Base-by-base conservation (phyloP, 2,329 filamentous ascomycete genomes). In the Paramyrothecium sp. region DNA sequence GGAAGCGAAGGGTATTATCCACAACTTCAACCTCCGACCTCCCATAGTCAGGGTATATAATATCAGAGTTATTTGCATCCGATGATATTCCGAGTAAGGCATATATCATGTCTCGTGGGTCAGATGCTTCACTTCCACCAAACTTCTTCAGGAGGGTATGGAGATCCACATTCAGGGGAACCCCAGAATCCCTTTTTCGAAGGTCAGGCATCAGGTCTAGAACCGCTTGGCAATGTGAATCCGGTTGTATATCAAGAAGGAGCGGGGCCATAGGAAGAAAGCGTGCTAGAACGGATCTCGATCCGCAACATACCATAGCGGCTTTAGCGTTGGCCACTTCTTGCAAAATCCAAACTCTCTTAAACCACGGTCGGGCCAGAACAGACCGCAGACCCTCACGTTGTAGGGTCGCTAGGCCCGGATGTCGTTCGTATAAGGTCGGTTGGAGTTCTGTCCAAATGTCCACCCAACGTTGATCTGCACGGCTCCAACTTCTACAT, bases 271-370 rank as follows among this genome's bases (percentile, higher is more conserved):
- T 19, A 21, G 41, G 23, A 21, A 55, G 50, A 33, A 46, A 50
- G 19, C 46, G 44, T 41, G 54, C 44, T 20, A 46, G 54, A 21
- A 44, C 34, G n/a, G 46, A 50, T 23, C 33, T 50, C 11, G 21
- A 7, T 21, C 46, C 54, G 33, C 54, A 55, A 20, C 21, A 19
- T 8, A 51, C 49, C 19, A 19, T 33, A 30, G 23, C 49, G 16
- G 23, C 23, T 17, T 33, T 26, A 10, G 49, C 49, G 13, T 26
- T 26, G 10, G 49, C 49, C 16, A 51, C 49, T 51, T 51, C 49
- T n/a, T 51, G 49, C 10, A 51, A 3, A 33, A 49, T 63, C 63
- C 46, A 57, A 26, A 57, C 52, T 38, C 56, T 54, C 23, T 49
- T 16, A 41, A 57, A 54, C 56, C 56, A 57, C 7, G 52, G 48